phyloP scores from a whole-genome alignment of 1,139 yeast species.

The Yamadazyma epiphylla region DNA sequence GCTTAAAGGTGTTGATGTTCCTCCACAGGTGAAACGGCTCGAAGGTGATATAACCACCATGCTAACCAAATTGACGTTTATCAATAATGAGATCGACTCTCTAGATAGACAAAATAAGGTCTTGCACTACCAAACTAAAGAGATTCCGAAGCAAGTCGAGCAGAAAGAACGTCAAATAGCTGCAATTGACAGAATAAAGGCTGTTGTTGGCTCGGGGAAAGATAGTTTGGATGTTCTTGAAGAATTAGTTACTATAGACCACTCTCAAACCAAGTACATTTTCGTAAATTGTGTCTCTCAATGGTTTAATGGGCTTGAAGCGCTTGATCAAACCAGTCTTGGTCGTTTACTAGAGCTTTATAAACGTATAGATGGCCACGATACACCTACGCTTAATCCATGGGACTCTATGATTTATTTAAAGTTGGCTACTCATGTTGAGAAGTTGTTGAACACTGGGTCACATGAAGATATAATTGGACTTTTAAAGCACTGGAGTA shows the following conservation, averaged over 20 bases:
- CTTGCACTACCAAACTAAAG: slow-evolving; percentile 14
- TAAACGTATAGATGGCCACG: slow-evolving; percentile 4
- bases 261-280: slow-evolving; percentile 7
- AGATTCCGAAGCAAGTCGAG: slow-evolving; percentile 4
- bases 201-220: slow-evolving; percentile 1
- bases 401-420: slow-evolving; percentile 12
- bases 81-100: slow-evolving; percentile 16
- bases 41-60: slow-evolving; percentile 9
- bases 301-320: slow-evolving; percentile 2
- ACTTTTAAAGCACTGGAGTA: slow-evolving; percentile 7
- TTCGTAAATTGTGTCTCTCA: slow-evolving; percentile 7
- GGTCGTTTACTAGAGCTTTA: slow-evolving; percentile 5
- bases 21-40: slow-evolving; percentile 19
- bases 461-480: slow-evolving; percentile 6
- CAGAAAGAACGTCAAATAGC: slow-evolving; percentile 3
- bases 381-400: slow-evolving; percentile 9
- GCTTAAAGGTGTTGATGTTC: slow-evolving; percentile 23
- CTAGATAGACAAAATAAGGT: slow-evolving; percentile 17
- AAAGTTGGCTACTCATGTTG: slow-evolving; percentile 3
- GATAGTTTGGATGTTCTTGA: slow-evolving; percentile 2
- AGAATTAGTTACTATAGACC: slow-evolving; percentile 3
- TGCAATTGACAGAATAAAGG: slow-evolving; percentile 3
- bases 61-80: slow-evolving; percentile 10
- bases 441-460: background rate
- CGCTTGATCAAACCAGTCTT: too few relatives aligned